Conservation (phyloP, 129 eudicot genomes). For the Heracleum sosnowskyi region DNA sequence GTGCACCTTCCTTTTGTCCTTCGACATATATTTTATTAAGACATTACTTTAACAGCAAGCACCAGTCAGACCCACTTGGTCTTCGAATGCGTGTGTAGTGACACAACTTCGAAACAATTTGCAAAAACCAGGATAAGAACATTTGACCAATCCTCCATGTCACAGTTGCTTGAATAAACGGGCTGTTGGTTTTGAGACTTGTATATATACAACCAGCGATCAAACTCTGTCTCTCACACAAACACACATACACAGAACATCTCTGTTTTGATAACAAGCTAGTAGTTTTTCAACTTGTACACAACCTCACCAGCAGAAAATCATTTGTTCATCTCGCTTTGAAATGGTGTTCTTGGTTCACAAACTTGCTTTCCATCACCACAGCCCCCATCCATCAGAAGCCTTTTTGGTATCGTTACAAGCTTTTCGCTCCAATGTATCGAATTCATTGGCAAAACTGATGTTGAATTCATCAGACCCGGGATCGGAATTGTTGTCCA, state of each 20-base stretch:
- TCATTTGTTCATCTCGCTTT: background rate
- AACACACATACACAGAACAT: background rate
- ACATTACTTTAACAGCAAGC: background rate
- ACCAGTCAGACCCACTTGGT: background rate
- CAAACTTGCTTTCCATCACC: constrained; percentile 22
- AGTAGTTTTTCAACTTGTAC: background rate
- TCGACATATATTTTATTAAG: background rate
- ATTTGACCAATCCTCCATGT: background rate
- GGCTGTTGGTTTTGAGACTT: background rate
- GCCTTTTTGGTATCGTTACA: constrained; percentile 26
- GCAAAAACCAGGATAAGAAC: constrained; percentile 2
- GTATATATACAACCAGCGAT: background rate
- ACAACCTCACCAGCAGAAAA: background rate
- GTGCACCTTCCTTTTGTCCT: background rate
- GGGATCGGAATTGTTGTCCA: constrained; percentile 38
- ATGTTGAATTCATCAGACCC: constrained; percentile 16
- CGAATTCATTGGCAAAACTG: constrained; percentile 20
- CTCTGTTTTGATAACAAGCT: background rate
- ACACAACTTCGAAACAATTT: background rate
- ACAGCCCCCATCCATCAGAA: constrained; percentile 20
- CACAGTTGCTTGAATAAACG: background rate
- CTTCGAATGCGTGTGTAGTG: constrained; percentile 5
- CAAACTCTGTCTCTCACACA: background rate
- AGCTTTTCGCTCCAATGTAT: constrained; percentile 34
- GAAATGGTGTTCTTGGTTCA: constrained; percentile 33